A percentile compares a stretch with the other conserved stretches of the same genome.
Evolutionary conservation across 495 filamentous ascomycete genomes (phyloP).

Genomic region (Diplogelasinospora grovesii): DNA sequence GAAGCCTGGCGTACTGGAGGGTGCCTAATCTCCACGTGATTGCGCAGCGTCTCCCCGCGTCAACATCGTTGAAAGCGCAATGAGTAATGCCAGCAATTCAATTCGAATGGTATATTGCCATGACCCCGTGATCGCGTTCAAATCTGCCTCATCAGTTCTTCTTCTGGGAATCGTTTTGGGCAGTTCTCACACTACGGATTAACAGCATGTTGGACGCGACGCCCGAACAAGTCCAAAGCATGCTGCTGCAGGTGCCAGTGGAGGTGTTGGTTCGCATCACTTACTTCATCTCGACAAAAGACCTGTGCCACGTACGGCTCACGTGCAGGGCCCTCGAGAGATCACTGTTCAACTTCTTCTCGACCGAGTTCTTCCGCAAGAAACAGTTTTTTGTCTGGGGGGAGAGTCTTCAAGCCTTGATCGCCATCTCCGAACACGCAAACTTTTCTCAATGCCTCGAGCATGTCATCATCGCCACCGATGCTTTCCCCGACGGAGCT

Average conservation of each 20-base stretch:
- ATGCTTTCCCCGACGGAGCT: constrained; percentile 6
- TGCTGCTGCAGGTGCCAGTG: constrained; percentile 23
- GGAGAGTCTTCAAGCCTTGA: constrained; percentile 41
- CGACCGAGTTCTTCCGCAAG: constrained; percentile 49
- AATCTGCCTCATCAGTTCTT: too few species aligned
- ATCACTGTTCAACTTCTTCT: constrained; percentile 37
- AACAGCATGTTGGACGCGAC: too few species aligned
- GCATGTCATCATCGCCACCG: constrained; percentile 43
- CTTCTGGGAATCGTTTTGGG: too few species aligned
- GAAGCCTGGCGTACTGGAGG: too few species aligned
- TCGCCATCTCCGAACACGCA: constrained; percentile 46
- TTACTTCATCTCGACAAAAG: constrained; percentile 33
- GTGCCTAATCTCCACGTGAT: too few species aligned
- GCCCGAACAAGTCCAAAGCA: too few species aligned
- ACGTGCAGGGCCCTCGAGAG: constrained; percentile 41
- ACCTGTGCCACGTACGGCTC: constrained; percentile 39
- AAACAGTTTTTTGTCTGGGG: constrained; percentile 48
- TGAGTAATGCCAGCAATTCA: too few species aligned
- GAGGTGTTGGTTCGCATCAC: constrained; percentile 40
- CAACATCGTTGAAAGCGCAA: too few species aligned
- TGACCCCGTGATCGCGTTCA: too few species aligned
- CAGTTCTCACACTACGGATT: too few species aligned
- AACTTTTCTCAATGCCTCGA: constrained; percentile 32
- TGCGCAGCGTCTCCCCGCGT: too few species aligned
- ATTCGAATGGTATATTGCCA: too few species aligned